Evolutionary conservation across 1,284 basidiomycete genomes (phyloP), one percentile per base, ranked within the genome.

Genomic region (Ustilago tritici): DNA sequence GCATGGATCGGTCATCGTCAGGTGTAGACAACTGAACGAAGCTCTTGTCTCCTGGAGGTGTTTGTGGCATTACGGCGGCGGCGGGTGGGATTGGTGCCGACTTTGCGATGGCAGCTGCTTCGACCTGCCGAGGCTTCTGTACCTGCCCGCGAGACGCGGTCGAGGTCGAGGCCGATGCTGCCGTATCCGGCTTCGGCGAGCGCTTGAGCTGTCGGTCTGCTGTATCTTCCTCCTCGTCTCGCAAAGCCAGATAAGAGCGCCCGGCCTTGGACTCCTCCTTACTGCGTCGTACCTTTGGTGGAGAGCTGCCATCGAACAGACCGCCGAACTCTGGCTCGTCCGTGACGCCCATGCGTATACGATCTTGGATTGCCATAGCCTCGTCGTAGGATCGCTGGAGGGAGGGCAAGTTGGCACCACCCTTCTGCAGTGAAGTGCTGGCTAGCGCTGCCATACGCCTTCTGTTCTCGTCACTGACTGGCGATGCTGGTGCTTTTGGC

Each of bases 181-280:
- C 58, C 32, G 15, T 43, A 32, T 58, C 32, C 32, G 40, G 34
- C 54, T 41, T 49, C 4, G 58, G 41, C 28, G 57, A 53, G 1
- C 28, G 54, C 23, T 49, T 55, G n/a, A 28, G 7, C 38, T 50
- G 56, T 34, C 19, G 56, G 8, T 59, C 43, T 4, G 28, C 6
- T 3, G 23, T 41, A 1, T 70, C 73, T 3, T 68, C 69, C 32
- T 71, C 74, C 8, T 71, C 72, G 53, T 72, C 73, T 11, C 56
- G 56, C 15, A 79, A 47, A 40, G 73, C 72, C 15, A 72, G 68
- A 32, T 74, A 70, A 7, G 67, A 76, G 15, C 57, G 59, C 1
- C 50, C 49, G 1, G 43, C 14, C 17, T 32, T 34, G 11, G 49
- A 23, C 28, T 50, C 23, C 31, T 52, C 52, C 15, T 47, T 56